Conservation (phyloP, 1,284 basidiomycete genomes). For the Sanghuangporus sanghuang region DNA sequence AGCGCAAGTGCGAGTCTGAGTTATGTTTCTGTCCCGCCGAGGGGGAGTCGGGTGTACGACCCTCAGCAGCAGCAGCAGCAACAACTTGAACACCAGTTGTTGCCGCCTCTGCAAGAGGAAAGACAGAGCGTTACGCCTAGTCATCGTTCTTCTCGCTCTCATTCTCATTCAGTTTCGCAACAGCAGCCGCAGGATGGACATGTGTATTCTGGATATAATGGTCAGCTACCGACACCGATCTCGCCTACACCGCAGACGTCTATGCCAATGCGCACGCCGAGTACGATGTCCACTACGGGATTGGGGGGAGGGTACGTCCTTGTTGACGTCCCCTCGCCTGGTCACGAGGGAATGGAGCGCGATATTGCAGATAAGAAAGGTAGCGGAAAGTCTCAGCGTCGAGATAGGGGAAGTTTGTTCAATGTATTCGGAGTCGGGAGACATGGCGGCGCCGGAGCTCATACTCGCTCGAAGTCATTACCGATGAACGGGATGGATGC, state of each 20-base stretch:
- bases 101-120: background rate
- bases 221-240: background rate
- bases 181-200: background rate
- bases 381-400: background rate
- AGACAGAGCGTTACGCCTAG: background rate
- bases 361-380: background rate
- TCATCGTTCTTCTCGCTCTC: background rate
- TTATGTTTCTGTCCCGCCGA: background rate
- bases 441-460: background rate
- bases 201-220: background rate
- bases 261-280: background rate
- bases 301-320: slow-evolving; percentile 11
- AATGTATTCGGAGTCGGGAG: background rate
- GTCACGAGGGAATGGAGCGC: background rate
- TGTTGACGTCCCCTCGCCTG: background rate
- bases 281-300: background rate
- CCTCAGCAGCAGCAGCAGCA: background rate
- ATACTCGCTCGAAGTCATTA: background rate
- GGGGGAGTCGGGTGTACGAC: background rate
- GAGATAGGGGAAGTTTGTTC: slow-evolving; percentile 4
- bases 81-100: background rate
- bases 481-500: background rate
- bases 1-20: slow-evolving; percentile 3
- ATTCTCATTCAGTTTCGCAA: background rate
- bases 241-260: background rate